Percentiles rank a stretch among this genome's conserved stretches.
phyloP scores from a whole-genome alignment of 2,329 filamentous ascomycete species.

The Ophiostoma sp. region DNA sequence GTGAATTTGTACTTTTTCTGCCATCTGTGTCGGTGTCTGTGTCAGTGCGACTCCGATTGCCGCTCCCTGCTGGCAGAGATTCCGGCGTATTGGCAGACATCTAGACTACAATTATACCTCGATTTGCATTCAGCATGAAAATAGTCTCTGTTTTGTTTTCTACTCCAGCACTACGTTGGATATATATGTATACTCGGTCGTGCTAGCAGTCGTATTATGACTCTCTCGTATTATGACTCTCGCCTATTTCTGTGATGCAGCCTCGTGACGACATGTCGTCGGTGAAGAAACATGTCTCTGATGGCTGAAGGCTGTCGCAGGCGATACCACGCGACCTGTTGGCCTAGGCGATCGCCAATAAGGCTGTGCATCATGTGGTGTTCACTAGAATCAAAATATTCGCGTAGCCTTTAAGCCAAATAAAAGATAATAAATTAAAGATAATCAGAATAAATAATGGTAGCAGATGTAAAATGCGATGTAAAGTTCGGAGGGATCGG shows the following conservation, averaged over 20 bases:
- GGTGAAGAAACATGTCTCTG: neutral
- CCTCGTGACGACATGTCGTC: too few relatives aligned
- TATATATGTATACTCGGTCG: neutral
- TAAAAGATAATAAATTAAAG: too few relatives aligned
- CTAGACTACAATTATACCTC: neutral
- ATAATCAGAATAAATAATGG: too few relatives aligned
- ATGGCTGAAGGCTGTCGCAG: neutral
- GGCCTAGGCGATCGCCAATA: neutral
- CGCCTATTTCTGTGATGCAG: too few relatives aligned
- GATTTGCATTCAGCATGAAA: too few relatives aligned
- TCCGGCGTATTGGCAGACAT: neutral
- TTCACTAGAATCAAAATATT: too few relatives aligned
- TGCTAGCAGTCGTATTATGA: too few relatives aligned
- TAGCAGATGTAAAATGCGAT: too few relatives aligned
- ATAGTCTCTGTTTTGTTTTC: neutral
- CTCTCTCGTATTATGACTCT: too few relatives aligned
- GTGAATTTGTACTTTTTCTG: neutral
- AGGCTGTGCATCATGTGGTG: conserved; percentile 1
- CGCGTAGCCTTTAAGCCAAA: too few relatives aligned
- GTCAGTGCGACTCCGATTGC: neutral
- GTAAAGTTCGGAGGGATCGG: too few relatives aligned
- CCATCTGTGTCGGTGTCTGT: neutral
- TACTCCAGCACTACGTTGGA: neutral
- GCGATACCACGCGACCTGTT: conserved; percentile 3
- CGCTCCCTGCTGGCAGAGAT: neutral